Conservation (phyloP, 2,329 filamentous ascomycete species). For the Talaromyces atroroseus region DNA sequence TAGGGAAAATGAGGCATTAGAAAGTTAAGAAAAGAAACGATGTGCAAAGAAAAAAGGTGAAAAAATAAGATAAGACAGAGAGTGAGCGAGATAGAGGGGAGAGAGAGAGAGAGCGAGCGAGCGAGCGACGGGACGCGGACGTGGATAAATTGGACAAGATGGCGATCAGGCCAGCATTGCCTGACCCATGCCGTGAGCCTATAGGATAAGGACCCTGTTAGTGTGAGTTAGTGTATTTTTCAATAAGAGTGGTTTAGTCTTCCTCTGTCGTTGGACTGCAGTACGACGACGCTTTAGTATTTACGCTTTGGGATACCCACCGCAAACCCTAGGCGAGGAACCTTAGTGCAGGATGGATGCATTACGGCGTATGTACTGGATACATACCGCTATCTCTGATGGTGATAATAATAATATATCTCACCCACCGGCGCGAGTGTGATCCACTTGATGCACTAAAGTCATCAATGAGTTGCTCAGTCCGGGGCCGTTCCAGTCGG, state of each 20-base stretch:
- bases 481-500: too few species aligned
- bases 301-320: too few species aligned
- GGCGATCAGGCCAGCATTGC: background rate
- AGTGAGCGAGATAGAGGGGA: constrained; percentile 12
- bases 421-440: too few species aligned
- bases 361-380: too few species aligned
- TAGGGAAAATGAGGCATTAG: constrained; percentile 27
- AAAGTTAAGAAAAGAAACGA: constrained; percentile 29
- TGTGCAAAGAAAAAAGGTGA: constrained; percentile 17
- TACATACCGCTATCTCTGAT: too few species aligned
- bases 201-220: background rate
- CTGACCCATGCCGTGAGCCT: background rate
- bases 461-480: too few species aligned
- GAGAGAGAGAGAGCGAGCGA: background rate
- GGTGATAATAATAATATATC: too few species aligned
- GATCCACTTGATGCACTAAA: too few species aligned
- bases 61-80: constrained; percentile 11
- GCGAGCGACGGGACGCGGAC: constrained; percentile 11
- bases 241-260: background rate
- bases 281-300: background rate
- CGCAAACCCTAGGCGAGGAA: too few species aligned
- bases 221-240: background rate
- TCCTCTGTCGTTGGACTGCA: background rate
- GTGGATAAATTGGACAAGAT: background rate
- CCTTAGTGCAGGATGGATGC: too few species aligned